Conservation (phyloP, 371 early-diverging fungal species). For the Lichtheimia hyalospora region DNA sequence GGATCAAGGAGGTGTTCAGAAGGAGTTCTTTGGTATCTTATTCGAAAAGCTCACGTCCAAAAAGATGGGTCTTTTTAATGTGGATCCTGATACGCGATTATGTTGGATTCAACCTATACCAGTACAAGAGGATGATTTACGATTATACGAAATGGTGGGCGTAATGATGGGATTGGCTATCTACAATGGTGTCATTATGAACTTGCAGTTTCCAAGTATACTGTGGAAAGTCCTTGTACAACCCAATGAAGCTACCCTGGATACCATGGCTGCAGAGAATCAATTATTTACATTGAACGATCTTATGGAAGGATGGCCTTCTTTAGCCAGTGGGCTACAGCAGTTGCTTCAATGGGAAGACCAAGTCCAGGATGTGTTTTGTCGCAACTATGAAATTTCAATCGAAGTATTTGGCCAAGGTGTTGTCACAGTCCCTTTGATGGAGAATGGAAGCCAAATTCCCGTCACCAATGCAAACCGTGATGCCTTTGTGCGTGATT, state of each 20-base stretch:
- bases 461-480: conserved; percentile 80
- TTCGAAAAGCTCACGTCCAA: conserved; percentile 87
- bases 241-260: conserved; percentile 43
- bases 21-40: conserved; percentile 93
- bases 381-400: conserved; percentile 79
- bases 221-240: conserved; percentile 68
- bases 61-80: conserved; percentile 64
- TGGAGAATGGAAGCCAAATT: conserved; percentile 65
- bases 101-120: conserved; percentile 86
- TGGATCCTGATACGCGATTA: conserved; percentile 66
- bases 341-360: conserved; percentile 74
- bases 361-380: conserved; percentile 86
- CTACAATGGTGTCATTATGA: conserved; percentile 90
- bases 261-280: conserved; percentile 17
- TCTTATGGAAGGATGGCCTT: conserved; percentile 56
- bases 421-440: conserved; percentile 64
- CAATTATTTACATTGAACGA: conserved; percentile 56
- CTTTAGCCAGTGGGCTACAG: conserved; percentile 65
- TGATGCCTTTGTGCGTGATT: conserved; percentile 76
- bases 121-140: conserved; percentile 17
- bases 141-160: conserved; percentile 87
- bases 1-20: conserved; percentile 96
- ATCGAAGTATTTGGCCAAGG: conserved; percentile 75
- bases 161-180: conserved; percentile 92
- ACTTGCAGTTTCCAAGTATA: conserved; percentile 90